Evolutionary conservation across 2,329 filamentous ascomycete genomes (phyloP), one percentile per base, ranked within the genome.

Genomic region (Epichloe festucae): DNA sequence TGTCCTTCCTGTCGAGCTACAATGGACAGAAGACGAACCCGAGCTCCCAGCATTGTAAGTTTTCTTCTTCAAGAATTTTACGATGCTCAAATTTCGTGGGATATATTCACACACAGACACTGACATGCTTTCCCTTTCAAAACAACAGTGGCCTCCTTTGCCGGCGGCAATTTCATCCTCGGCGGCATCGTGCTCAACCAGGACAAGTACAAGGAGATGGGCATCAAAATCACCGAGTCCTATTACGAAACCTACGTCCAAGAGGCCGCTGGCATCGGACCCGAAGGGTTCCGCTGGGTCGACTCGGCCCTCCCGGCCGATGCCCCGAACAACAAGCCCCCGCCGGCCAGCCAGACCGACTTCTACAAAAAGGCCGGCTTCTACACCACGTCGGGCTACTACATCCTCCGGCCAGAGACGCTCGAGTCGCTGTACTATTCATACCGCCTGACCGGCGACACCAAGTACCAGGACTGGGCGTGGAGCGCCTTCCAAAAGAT

Each of bases 361-460:
- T 87, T 94, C 56, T 93, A 84, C 67, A 61, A 76, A 2, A 62
- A 67, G 56, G 72, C 80, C 1, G 89, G 89, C 4, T 94, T 87
- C 72, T 94, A 82, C 68, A 82, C 89, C 62, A 74, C 68, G 0
- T 69, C 72, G 42, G 61, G 70, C 0, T 61, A 66, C 6, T 95
- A 94, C 65, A 70, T 84, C 8, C 76, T 94, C 34, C 78, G 89
- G 0, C 85, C 88, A 0, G 89, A 94, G 67, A 87, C 89, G 3
- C 76, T 94, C 36, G 89, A 95, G 70, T 85, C 81, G 58, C 84
- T 84, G 65, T 95, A 94, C 74, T 93, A 95, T 66, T 87, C 89
- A 2, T 94, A 87, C 71, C 81, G 88, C 48, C 78, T 84, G 0
- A 95, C 89, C 0, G 83, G 84, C 3, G 77, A 91, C 54, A 58